Evolutionary conservation across 2,329 filamentous ascomycete species (phyloP).

Genomic region (Furcasterigmium sp.): DNA sequence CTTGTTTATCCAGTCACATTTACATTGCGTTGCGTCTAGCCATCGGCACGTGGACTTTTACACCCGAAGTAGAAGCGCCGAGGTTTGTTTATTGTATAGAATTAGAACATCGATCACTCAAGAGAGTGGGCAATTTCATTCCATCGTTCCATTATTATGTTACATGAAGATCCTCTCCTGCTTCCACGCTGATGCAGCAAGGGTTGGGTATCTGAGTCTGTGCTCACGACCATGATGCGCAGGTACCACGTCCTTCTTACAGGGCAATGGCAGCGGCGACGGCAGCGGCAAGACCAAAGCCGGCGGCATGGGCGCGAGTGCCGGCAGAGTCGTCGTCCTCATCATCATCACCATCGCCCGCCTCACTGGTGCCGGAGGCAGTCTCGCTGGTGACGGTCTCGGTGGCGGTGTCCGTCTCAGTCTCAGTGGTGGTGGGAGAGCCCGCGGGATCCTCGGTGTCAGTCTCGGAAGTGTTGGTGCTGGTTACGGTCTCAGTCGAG

Average conservation of each 20-base stretch:
- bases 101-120: neutral
- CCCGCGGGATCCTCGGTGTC: neutral
- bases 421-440: neutral
- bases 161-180: no score
- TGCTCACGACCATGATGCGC: no score
- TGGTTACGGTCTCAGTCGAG: neutral
- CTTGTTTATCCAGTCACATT: neutral
- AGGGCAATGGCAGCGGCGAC: neutral
- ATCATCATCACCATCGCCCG: neutral
- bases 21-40: neutral
- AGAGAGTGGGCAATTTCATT: neutral
- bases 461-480: no score
- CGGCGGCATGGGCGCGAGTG: neutral
- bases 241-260: no score
- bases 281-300: neutral
- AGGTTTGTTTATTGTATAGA: no score
- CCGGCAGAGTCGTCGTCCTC: neutral
- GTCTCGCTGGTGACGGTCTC: neutral
- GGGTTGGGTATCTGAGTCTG: no score
- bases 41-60: no score
- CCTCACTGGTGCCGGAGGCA: neutral
- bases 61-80: no score
- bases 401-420: neutral
- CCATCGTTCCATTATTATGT: neutral
- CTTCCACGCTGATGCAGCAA: no score